phyloP scores from a whole-genome alignment of 2,329 filamentous ascomycete species.

The Podosphaera fusca region DNA sequence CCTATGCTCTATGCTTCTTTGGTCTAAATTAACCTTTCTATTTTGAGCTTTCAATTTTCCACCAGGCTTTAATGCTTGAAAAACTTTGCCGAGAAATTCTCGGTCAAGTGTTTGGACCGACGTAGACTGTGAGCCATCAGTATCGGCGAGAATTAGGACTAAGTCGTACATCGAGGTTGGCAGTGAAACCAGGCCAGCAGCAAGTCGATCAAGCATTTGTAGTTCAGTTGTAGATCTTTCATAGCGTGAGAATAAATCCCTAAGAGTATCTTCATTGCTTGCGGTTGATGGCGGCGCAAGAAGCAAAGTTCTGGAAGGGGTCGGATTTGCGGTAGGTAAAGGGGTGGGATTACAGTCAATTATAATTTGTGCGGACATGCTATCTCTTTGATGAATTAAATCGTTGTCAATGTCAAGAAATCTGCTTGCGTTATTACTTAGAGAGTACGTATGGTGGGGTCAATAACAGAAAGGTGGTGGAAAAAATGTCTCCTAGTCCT shows the following conservation, averaged over 20 bases:
- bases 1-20: conserved; percentile 28
- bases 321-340: background rate
- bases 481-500: no score
- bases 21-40: conserved; percentile 28
- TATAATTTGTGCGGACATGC: no score
- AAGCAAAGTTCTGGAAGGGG: conserved; percentile 40
- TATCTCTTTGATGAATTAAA: no score
- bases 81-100: conserved; percentile 43
- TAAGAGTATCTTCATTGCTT: conserved; percentile 58
- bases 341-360: no score
- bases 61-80: conserved; percentile 45
- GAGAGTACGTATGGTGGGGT: no score
- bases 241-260: conserved; percentile 44
- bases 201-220: conserved; percentile 91
- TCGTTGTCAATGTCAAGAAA: no score
- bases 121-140: conserved; percentile 40
- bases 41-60: conserved; percentile 48
- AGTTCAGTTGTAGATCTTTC: conserved; percentile 63
- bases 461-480: no score
- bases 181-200: conserved; percentile 57
- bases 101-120: conserved; percentile 41
- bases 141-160: conserved; percentile 62
- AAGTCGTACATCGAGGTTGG: conserved; percentile 59
- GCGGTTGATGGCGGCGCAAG: conserved; percentile 81
- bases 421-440: no score